Evolutionary conservation across 1,284 basidiomycete species (phyloP).

Genomic region (Rhodotorula sp.): DNA sequence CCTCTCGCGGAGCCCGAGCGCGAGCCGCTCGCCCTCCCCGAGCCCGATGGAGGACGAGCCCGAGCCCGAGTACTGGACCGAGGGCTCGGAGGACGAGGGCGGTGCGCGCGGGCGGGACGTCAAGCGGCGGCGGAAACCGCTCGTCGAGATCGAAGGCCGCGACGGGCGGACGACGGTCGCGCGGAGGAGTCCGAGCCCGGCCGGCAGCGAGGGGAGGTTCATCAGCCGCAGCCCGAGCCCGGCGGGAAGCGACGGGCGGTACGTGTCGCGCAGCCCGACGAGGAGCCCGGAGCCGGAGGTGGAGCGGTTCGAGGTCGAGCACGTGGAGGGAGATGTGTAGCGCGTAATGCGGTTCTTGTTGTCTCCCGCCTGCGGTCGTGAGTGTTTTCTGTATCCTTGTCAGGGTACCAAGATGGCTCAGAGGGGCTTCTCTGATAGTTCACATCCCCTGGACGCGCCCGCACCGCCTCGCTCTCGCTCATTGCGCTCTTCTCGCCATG

Average conservation of each 20-base stretch:
- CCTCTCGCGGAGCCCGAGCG: slow-evolving; percentile 31
- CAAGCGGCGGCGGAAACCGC: slow-evolving; percentile 9
- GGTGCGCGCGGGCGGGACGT: slow-evolving; percentile 12
- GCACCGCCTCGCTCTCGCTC: background rate
- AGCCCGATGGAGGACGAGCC: slow-evolving; percentile 9
- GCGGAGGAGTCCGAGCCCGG: slow-evolving; percentile 13
- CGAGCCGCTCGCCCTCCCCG: slow-evolving; percentile 25
- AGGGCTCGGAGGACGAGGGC: slow-evolving; percentile 18
- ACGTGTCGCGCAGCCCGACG: slow-evolving; percentile 33
- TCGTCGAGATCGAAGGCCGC: slow-evolving; percentile 15
- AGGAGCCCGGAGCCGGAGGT: slow-evolving; percentile 34
- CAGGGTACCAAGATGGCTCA: too few species aligned
- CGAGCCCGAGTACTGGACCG: slow-evolving; percentile 29
- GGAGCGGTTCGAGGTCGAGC: slow-evolving; percentile 29
- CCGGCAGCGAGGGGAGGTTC: slow-evolving; percentile 30
- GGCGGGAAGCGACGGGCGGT: slow-evolving; percentile 29
- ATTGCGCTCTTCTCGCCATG: background rate
- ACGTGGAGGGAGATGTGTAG: slow-evolving; percentile 37
- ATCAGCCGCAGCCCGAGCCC: slow-evolving; percentile 35
- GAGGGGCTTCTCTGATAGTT: too few species aligned
- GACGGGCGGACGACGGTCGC: background rate
- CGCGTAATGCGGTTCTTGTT: background rate
- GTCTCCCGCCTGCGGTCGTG: background rate
- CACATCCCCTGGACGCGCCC: too few species aligned
- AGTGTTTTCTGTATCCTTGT: too few species aligned